Conservation (phyloP, 305 asterid species). For the Caryopteris hybrid region DNA sequence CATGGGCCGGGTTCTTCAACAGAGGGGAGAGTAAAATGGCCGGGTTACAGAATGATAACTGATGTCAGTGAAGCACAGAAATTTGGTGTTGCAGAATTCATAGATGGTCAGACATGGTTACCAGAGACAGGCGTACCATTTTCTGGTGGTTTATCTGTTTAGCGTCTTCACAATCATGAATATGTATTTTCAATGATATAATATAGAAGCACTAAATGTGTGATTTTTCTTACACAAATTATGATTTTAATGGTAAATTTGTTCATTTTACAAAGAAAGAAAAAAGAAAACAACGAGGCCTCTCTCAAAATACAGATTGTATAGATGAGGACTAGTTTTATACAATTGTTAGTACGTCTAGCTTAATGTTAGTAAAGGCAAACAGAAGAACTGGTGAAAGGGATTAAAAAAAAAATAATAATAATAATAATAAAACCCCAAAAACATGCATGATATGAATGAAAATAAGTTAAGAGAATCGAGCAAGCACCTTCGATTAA, state of each 20-base stretch:
- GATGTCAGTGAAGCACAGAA: slow-evolving; percentile 33
- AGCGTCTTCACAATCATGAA: not conserved
- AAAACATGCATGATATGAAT: not conserved
- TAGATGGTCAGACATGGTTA: slow-evolving; percentile 10
- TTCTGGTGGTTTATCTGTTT: not conserved
- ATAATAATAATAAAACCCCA: not conserved
- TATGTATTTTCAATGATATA: not conserved
- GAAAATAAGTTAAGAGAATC: not conserved
- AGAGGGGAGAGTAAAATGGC: slow-evolving; percentile 40
- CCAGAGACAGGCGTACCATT: slow-evolving; percentile 13
- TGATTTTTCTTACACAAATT: not conserved
- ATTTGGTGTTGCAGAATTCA: slow-evolving; percentile 8
- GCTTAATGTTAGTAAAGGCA: not conserved
- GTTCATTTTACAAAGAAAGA: too few species aligned
- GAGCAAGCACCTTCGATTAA: not conserved
- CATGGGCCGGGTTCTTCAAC: slow-evolving; percentile 45
- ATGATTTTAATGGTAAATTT: not conserved
- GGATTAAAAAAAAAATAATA: too few species aligned
- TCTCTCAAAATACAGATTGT: too few species aligned
- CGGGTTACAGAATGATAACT: slow-evolving; percentile 33
- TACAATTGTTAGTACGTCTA: too few species aligned
- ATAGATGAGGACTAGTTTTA: not conserved
- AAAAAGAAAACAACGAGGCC: too few species aligned
- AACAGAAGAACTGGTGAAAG: not conserved
- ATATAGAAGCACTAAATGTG: not conserved